A percentile compares a stretch with the other conserved stretches of the same genome.
phyloP scores from a whole-genome alignment of 225 moss, liverwort and hornwort species.

The Climacium dendroides region DNA sequence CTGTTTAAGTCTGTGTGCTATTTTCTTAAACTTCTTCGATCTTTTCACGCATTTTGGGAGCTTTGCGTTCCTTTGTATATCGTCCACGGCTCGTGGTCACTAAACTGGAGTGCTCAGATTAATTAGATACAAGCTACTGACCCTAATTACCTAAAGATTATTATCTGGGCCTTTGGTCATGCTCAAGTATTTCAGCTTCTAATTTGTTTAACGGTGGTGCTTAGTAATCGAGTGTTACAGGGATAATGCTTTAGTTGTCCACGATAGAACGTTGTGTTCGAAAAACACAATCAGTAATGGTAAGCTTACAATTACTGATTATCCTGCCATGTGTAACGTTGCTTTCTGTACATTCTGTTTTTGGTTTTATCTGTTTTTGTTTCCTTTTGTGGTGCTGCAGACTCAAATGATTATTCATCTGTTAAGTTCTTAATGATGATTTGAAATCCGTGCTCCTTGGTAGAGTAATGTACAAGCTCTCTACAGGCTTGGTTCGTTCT shows the following conservation, averaged over 20 bases:
- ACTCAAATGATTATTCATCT: background rate
- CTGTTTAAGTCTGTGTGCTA: background rate
- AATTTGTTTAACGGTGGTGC: background rate
- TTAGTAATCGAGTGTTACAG: background rate
- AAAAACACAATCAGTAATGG: background rate
- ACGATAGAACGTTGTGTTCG: background rate
- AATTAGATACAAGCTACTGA: background rate
- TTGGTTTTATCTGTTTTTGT: background rate
- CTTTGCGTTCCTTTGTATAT: background rate
- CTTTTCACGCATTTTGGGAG: background rate
- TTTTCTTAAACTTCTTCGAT: too few relatives aligned
- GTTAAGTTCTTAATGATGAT: background rate
- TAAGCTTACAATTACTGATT: background rate
- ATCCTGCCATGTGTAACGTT: background rate
- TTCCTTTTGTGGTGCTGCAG: background rate
- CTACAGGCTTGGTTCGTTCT: background rate
- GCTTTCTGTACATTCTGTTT: background rate
- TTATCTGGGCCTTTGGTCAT: background rate
- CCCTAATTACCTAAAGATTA: too few relatives aligned
- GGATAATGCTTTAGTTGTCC: background rate
- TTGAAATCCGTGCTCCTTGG: background rate
- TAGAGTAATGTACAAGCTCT: background rate
- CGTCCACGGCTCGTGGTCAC: background rate
- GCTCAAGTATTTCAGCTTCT: background rate
- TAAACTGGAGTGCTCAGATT: background rate